Base-by-base conservation (phyloP, 2,329 filamentous ascomycete genomes). In the Fusarium denticulatum region DNA sequence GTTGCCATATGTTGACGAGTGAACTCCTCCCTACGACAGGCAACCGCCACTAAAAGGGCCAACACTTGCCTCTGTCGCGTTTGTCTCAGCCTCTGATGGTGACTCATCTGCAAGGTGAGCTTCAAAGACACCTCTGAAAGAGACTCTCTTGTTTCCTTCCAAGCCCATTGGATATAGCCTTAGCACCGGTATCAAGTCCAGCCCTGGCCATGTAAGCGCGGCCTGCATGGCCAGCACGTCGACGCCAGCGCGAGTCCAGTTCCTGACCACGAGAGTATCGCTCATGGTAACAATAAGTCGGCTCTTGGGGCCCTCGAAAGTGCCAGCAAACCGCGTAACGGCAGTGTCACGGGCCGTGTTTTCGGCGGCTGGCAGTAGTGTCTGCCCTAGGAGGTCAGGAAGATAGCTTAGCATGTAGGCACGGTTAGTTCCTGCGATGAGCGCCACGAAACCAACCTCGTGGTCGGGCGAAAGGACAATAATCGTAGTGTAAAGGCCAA, bases 391-490 rank as follows among this genome's bases (percentile, higher is more conserved):
- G 12, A 69, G 37, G 1, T 69, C 59, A 11, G 53, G 52, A 15
- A 69, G 13, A 3, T 59, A 46, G 9, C 34, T 55, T 18, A 69
- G 6, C 20, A 63, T 1, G 15, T 4, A 15, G 0, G 40, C 7
- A 5, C 65, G 53, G 2, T 32, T 43, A 30, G 36, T 4, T 3
- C 66, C 45, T 24, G 65, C 60, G 12, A 69, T n/a, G 1, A 42
- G 59, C 3, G 34, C 40, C 7, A 47, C 42, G 4, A 15, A 69
- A 1, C 67, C 67, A 7, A 69, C 7, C 10, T 45, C 30, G 10
- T 69, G 67, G 2, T 69, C 67, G 1, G 67, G 52, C 0, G 67
- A 69, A 26, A 69, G 30, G 7, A 57, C 65, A 2, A 69, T 2
- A 3, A 58, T 52, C 0, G 67, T 52, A 32, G 36, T 64, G 30